A percentile compares a stretch with the other conserved stretches of the same genome.
phyloP scores from a whole-genome alignment of 2,329 filamentous ascomycete species.

The Colletotrichum sp. region DNA sequence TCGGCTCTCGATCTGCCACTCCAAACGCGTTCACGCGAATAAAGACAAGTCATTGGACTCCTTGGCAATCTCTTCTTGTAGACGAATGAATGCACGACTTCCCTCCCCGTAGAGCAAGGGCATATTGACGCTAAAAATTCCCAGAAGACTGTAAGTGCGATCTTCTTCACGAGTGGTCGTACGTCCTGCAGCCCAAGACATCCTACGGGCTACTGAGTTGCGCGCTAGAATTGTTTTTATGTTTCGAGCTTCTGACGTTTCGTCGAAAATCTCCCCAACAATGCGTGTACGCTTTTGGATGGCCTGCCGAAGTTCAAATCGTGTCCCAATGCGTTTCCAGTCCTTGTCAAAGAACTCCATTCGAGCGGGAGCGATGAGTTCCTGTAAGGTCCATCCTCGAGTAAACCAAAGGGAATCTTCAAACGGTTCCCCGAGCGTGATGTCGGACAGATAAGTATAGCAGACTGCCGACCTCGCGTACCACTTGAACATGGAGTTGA shows the following conservation, averaged over 20 bases:
- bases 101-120: background rate
- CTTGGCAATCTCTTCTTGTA: background rate
- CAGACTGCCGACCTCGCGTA: background rate
- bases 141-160: background rate
- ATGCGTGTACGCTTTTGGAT: background rate
- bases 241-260: background rate
- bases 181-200: background rate
- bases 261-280: background rate
- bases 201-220: background rate
- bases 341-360: background rate
- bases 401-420: background rate
- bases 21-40: background rate
- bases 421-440: background rate
- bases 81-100: background rate
- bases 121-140: background rate
- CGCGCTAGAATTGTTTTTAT: fast-evolving
- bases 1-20: too few species aligned
- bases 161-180: background rate
- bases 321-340: background rate
- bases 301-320: background rate
- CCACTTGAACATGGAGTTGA: too few species aligned
- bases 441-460: background rate
- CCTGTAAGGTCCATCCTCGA: background rate
- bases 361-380: background rate
- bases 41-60: background rate